Conservation (phyloP, 345 rosid species). For the Angophora floribunda region DNA sequence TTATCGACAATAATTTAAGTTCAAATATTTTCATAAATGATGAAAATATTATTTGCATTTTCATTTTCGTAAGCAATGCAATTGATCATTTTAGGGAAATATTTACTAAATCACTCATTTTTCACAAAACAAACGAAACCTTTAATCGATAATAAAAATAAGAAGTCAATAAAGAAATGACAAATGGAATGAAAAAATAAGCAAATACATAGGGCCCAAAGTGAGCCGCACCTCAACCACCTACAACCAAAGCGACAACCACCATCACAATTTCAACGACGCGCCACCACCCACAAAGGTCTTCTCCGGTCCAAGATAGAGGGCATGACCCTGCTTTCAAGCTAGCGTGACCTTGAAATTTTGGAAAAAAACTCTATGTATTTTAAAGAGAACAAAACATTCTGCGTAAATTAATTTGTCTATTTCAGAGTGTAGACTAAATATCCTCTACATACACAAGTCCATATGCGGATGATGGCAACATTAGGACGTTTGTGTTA, state of each 20-base stretch:
- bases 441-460: background rate
- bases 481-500: background rate
- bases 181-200: background rate
- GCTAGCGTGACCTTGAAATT: background rate
- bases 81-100: background rate
- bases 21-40: background rate
- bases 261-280: background rate
- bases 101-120: background rate
- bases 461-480: background rate
- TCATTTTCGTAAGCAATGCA: background rate
- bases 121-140: background rate
- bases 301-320: background rate
- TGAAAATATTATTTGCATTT: background rate
- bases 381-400: background rate
- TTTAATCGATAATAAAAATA: background rate
- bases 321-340: background rate
- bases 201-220: background rate
- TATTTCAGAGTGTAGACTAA: background rate
- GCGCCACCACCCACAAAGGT: background rate
- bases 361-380: background rate
- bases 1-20: background rate
- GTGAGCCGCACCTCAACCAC: background rate
- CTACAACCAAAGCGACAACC: background rate
- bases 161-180: background rate
- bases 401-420: background rate